phyloP scores from a whole-genome alignment of 257 asterid genomes.

The Verbascum thapsus region DNA sequence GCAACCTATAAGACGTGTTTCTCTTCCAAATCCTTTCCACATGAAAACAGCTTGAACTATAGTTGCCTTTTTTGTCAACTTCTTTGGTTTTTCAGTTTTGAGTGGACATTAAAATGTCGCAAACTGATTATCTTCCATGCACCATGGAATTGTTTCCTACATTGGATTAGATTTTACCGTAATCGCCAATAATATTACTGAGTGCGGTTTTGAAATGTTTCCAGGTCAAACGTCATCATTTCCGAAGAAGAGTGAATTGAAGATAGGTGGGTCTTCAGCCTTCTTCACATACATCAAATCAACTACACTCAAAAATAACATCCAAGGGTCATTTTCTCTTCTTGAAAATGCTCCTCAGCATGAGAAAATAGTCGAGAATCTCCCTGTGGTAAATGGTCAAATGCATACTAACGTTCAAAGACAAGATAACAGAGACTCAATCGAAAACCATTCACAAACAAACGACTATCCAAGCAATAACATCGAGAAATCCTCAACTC shows the following conservation, averaged over 20 bases:
- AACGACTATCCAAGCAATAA: conserved; percentile 53
- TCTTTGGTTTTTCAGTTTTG: neutral
- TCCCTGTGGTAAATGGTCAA: conserved; percentile 30
- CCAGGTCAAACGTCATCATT: conserved; percentile 62
- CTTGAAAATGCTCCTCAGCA: conserved; percentile 39
- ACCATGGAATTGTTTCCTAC: conserved; percentile 1
- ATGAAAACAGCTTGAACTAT: conserved; percentile 2
- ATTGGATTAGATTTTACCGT: neutral
- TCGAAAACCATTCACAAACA: conserved; percentile 42
- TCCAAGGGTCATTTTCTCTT: conserved; percentile 36
- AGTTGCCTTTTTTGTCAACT: neutral
- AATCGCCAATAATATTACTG: neutral
- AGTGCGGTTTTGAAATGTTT: conserved; percentile 14
- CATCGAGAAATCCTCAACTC: conserved; percentile 56
- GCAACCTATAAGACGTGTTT: neutral
- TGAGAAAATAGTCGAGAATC: conserved; percentile 36
- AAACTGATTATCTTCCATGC: conserved; percentile 18
- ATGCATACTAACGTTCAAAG: conserved; percentile 36
- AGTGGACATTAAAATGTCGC: neutral
- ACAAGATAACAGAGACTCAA: conserved; percentile 34
- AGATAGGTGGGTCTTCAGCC: conserved; percentile 92
- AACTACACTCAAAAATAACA: conserved; percentile 46
- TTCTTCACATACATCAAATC: conserved; percentile 91
- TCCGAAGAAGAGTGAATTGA: conserved; percentile 68
- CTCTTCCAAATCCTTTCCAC: conserved; percentile 8